Evolutionary conservation across 2,329 filamentous ascomycete genomes (phyloP).

Genomic region (Exophiala alcalophila): DNA sequence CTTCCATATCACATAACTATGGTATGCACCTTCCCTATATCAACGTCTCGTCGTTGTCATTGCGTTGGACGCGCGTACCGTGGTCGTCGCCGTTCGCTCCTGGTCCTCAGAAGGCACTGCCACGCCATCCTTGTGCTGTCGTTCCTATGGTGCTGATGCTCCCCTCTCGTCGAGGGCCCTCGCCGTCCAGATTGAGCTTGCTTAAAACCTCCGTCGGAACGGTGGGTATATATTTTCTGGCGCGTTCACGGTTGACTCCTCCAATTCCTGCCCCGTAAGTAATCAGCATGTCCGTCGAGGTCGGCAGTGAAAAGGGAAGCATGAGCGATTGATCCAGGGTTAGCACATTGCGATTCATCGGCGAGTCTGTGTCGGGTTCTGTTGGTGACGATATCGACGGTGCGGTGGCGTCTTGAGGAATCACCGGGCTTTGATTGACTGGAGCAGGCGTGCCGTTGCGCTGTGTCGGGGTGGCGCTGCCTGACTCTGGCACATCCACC

Average conservation of each 20-base stretch:
- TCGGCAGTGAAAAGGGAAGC: constrained; percentile 91
- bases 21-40: constrained; percentile 1
- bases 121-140: constrained; percentile 22
- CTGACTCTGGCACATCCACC: constrained; percentile 35
- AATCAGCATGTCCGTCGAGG: constrained; percentile 94
- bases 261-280: constrained; percentile 94
- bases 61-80: no score
- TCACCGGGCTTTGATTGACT: constrained; percentile 20
- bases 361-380: constrained; percentile 28
- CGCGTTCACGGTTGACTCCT: constrained; percentile 83
- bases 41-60: constrained; percentile 2
- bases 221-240: constrained; percentile 92
- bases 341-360: constrained; percentile 43
- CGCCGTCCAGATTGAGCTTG: constrained; percentile 55
- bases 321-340: constrained; percentile 87
- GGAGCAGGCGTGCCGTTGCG: constrained; percentile 14
- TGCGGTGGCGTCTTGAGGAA: constrained; percentile 10
- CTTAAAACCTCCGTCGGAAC: constrained; percentile 90
- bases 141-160: constrained; percentile 24
- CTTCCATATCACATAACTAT: background rate
- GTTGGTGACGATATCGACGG: constrained; percentile 22
- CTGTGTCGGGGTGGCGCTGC: constrained; percentile 19
- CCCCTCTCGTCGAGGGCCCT: constrained; percentile 15
- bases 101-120: constrained; percentile 11
- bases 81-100: background rate